Evolutionary conservation across 2,329 filamentous ascomycete species (phyloP).

Genomic region (Colletotrichum lentis): DNA sequence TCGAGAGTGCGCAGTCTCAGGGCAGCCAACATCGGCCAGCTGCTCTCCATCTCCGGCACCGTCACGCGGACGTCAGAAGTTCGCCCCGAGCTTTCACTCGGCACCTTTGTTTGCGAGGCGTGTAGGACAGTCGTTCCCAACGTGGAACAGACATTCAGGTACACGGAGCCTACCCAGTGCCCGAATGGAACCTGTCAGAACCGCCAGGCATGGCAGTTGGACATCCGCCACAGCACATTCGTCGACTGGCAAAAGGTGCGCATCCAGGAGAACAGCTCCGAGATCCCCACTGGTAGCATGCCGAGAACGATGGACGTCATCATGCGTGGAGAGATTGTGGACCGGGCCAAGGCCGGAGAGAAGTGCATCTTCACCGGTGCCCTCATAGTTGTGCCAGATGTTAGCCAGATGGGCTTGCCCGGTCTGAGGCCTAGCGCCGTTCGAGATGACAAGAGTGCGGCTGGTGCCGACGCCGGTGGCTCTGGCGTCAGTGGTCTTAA

Average conservation of each 20-base stretch:
- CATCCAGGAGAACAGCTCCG: slow-evolving; percentile 97
- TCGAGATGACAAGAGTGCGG: slow-evolving; percentile 78
- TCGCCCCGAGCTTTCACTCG: slow-evolving; percentile 88
- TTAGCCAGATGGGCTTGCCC: slow-evolving; percentile 91
- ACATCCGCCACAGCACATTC: slow-evolving; percentile 96
- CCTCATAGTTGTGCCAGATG: slow-evolving; percentile 94
- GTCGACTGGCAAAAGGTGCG: slow-evolving; percentile 99
- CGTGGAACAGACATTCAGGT: slow-evolving; percentile 96
- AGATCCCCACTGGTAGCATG: slow-evolving; percentile 99
- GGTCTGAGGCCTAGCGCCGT: slow-evolving; percentile 84
- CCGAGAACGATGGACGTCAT: slow-evolving; percentile 98
- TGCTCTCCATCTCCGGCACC: slow-evolving; percentile 95
- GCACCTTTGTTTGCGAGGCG: slow-evolving; percentile 89
- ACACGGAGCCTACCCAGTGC: slow-evolving; percentile 95
- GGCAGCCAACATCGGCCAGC: slow-evolving; percentile 88
- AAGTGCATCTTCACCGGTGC: slow-evolving; percentile 98
- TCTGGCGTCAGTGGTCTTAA: slow-evolving; percentile 89
- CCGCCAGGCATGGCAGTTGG: slow-evolving; percentile 91
- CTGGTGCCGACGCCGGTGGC: slow-evolving; percentile 80
- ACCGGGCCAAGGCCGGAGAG: slow-evolving; percentile 95
- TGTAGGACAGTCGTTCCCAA: slow-evolving; percentile 88
- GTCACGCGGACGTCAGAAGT: slow-evolving; percentile 98
- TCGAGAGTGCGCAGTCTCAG: slow-evolving; percentile 86
- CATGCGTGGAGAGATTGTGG: slow-evolving; percentile 94
- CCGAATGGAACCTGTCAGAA: slow-evolving; percentile 89